Conservation (phyloP, 2,329 filamentous ascomycete genomes). For the Fusarium annulatum region DNA sequence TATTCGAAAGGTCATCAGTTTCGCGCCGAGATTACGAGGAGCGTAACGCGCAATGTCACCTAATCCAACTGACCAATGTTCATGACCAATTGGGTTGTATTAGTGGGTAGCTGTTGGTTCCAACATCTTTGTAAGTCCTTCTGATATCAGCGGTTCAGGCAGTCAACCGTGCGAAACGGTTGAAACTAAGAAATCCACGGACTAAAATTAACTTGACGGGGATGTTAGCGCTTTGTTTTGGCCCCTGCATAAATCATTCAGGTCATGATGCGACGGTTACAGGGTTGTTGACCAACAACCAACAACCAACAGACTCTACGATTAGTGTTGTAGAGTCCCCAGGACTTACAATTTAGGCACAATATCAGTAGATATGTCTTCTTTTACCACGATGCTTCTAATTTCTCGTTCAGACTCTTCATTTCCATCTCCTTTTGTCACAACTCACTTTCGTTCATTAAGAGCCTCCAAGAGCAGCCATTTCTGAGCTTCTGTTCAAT, state of each 20-base stretch:
- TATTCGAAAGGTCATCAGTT: neutral
- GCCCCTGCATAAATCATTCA: neutral
- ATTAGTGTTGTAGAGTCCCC: too few relatives aligned
- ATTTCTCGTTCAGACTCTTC: too few relatives aligned
- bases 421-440: too few relatives aligned
- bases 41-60: neutral
- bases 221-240: neutral
- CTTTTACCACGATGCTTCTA: too few relatives aligned
- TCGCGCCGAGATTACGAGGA: neutral
- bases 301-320: neutral
- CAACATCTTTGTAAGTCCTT: neutral
- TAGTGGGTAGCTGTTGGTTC: neutral
- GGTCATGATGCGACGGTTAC: neutral
- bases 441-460: too few relatives aligned
- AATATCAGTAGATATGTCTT: too few relatives aligned
- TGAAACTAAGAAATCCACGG: fast-evolving
- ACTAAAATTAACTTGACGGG: fast-evolving
- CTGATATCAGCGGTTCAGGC: neutral
- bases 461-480: too few relatives aligned
- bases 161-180: fast-evolving
- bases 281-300: neutral
- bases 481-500: too few relatives aligned
- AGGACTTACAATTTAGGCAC: too few relatives aligned
- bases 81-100: neutral
- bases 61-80: neutral